Conservation (phyloP, 163 green algal genomes). For the Prototheca wickerhamii region DNA sequence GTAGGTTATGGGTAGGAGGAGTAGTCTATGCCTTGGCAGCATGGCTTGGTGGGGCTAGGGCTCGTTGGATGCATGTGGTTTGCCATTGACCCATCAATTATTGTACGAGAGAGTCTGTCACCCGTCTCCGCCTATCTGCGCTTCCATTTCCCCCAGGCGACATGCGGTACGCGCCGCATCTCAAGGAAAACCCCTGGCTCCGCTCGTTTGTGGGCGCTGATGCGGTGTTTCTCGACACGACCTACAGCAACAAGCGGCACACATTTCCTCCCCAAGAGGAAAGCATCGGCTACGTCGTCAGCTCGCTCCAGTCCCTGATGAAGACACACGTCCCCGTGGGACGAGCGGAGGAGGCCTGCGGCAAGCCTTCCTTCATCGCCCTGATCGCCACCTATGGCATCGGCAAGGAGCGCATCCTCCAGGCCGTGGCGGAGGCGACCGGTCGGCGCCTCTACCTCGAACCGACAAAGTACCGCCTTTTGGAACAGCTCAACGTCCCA, state of each 20-base stretch:
- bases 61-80: no score
- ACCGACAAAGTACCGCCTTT: constrained; percentile 30
- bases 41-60: no score
- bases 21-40: constrained; percentile 5
- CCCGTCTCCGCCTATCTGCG: no score
- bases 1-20: constrained; percentile 40
- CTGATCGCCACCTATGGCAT: constrained; percentile 69
- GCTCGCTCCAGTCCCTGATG: constrained; percentile 21
- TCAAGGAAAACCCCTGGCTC: constrained; percentile 43
- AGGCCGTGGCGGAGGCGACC: constrained; percentile 21
- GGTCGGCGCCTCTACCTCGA: constrained; percentile 5
- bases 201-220: constrained; percentile 29
- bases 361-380: no score
- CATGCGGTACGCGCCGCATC: constrained; percentile 42
- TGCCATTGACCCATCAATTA: no score
- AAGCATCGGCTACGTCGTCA: constrained; percentile 51
- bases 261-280: constrained; percentile 56
- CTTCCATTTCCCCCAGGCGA: constrained; percentile 47
- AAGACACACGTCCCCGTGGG: not conserved
- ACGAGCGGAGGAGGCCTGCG: not conserved
- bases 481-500: constrained; percentile 38
- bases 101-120: no score
- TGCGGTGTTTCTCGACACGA: constrained; percentile 53
- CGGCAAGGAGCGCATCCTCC: constrained; percentile 74
- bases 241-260: constrained; percentile 47